Evolutionary conservation across 2,329 filamentous ascomycete species (phyloP), one percentile per base, ranked within the genome.

Genomic region (Fusarium ramigenum): DNA sequence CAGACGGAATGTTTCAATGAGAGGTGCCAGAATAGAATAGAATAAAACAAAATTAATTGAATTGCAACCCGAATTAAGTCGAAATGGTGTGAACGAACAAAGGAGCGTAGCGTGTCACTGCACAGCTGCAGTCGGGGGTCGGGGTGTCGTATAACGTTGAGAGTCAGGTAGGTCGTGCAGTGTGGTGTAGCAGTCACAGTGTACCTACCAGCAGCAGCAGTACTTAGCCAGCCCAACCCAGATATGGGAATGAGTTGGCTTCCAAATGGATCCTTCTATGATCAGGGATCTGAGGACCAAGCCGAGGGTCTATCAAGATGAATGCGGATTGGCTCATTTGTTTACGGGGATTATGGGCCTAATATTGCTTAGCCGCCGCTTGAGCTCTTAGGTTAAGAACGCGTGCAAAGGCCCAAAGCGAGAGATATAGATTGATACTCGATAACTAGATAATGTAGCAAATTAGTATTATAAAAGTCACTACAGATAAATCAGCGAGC

Each of bases 311-410:
- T 60, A 32, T 44, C 66, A 70, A 52, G 60, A 67, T 61, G 66
- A 60, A 73, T 63, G 70, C 70, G 70, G 70, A 73, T 73, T 73
- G 70, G 70, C 54, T 60, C 52, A 42, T 54, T 63, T 57, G 66
- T 43, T 66, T 67, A 73, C 54, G 70, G 70, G 70, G 70, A 67
- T 50, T 57, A 62, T 66, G 57, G 70, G 34, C 47, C 69, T 47
- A 67, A 70, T 73, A 66, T 73, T 73, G 70, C 66, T 66, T 73
- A 73, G 70, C 70, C 70, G 70, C 70, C 66, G 40, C 54, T 36
- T 36, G 54, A 44, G 70, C 60, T 62, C 56, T 44, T 9, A 47
- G 66, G 59, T 40, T 44, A 42, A 46, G 34, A 47, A 25, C 30
- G 43, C 39, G n/a, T 40, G 36, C 21, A 39, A 18, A 12, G 19